Base-by-base conservation (phyloP, 108 stramenopile species). In the Cyclotella choctawhatcheeana region DNA sequence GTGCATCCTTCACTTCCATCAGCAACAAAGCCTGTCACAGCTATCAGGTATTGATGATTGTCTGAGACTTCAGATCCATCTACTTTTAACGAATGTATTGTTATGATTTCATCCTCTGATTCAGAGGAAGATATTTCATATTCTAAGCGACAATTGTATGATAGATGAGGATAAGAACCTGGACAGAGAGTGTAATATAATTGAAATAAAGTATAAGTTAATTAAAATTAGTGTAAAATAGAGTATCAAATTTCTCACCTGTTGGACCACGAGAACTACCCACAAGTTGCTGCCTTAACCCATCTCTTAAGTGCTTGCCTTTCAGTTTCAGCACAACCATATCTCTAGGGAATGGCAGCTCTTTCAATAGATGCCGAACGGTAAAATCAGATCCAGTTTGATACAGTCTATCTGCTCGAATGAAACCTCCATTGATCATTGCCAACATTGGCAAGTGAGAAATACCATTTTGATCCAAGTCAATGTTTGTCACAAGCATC, bases 391-490 rank as follows among this genome's bases (percentile, higher is more conserved):
- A 67, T 56, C 79, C 75, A n/a, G 79, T 62, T 43, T 27, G 35
- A 61, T 81, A 81, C 25, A 71, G 75, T 40, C 62, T 50, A 44
- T 81, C 79, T 26, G 75, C 79, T 55, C 79, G 58, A 20, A 81
- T 81, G 40, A 81, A 81, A 1, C 79, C 79, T 37, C 79, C 79
- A 47, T 81, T 81, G 51, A 81, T 81, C 72, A 81, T 72, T 33
- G 79, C 74, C 69, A 79, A 21, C 50, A 52, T 76, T 27, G 74
- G 61, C 26, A 61, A 52, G 14, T 67, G 12, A 21, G 54, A 14
- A 3, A 10, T n/a, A 20, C 33, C 35, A n/a, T 2, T 26, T 45
- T 5, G 20, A 17, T 58, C 55, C 18, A 18, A n/a, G 35, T 25
- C 5, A 12, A 67, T 54, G 51, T 58, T 58, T 2, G 61, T 50